Percentiles rank a stretch among this genome's conserved stretches.
These are phyloP conservation scores for Chytridiales sp. DNA, from an alignment of 371 early-diverging fungal species.

Conservation along the genomic window DNA sequence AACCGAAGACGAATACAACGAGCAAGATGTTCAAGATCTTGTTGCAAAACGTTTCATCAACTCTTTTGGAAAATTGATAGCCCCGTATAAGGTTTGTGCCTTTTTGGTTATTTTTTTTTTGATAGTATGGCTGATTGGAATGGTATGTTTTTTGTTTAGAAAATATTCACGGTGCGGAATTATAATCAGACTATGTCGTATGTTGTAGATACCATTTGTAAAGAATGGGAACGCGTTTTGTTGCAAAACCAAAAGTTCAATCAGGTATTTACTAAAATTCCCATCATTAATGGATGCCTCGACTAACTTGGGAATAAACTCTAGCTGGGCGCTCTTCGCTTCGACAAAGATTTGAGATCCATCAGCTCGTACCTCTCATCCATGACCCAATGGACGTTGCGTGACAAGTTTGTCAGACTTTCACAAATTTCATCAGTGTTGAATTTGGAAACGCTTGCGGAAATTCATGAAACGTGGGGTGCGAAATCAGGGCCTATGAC, in stretches of 20 bases:
- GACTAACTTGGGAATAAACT: not conserved
- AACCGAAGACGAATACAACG: conserved; percentile 86
- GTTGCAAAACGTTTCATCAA: conserved; percentile 75
- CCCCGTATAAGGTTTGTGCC: conserved; percentile 52
- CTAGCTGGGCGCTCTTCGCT: conserved; percentile 73
- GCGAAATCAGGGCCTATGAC: conserved; percentile 57
- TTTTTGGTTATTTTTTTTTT: not conserved
- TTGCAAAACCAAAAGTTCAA: conserved; percentile 76
- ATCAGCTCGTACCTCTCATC: conserved; percentile 68
- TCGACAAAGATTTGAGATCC: conserved; percentile 85
- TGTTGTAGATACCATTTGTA: conserved; percentile 62
- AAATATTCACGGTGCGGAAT: conserved; percentile 69
- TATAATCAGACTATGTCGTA: conserved; percentile 61
- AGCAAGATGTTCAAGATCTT: conserved; percentile 63
- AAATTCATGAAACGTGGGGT: conserved; percentile 75
- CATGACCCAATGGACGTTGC: conserved; percentile 61
- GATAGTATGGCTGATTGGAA: not conserved
- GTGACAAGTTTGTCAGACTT: conserved; percentile 76
- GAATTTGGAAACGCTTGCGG: conserved; percentile 73
- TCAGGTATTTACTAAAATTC: conserved; percentile 59
- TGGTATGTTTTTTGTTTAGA: conserved; percentile 28
- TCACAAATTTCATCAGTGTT: conserved; percentile 78
- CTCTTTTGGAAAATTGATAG: conserved; percentile 62
- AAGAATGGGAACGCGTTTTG: conserved; percentile 87
- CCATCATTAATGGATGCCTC: too few species aligned